These are phyloP conservation scores for Xylariaceae sp. DNA, from an alignment of 2,329 filamentous ascomycete species.

Conservation along the genomic window DNA sequence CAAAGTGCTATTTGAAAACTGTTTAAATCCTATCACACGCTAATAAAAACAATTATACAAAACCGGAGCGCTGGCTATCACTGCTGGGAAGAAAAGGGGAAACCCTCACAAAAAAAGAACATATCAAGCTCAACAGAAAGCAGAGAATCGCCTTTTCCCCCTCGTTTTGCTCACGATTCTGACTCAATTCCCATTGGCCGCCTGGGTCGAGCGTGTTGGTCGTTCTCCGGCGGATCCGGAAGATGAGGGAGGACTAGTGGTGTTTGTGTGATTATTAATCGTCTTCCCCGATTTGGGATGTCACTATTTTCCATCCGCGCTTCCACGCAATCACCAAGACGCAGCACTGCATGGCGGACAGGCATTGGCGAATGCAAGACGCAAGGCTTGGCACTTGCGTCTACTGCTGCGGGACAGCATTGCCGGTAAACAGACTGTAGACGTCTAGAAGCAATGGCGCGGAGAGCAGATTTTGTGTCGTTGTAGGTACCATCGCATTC, in stretches of 20 bases:
- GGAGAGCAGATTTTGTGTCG: not conserved
- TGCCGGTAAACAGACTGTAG: not conserved
- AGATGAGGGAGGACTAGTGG: not conserved
- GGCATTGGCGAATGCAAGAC: not conserved
- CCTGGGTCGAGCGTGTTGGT: not conserved
- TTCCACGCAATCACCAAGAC: not conserved
- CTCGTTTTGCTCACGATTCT: not conserved
- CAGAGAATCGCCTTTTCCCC: not conserved
- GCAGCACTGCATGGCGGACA: not conserved
- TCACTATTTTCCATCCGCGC: not conserved
- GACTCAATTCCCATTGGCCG: not conserved
- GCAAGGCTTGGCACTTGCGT: not conserved
- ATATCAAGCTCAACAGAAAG: not conserved
- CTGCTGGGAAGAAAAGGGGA: not conserved
- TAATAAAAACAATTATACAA: not conserved
- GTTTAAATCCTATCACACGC: conserved; percentile 4
- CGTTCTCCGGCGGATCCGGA: not conserved
- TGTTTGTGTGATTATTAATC: not conserved
- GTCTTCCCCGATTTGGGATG: not conserved
- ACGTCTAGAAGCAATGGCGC: not conserved
- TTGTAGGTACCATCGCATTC: not conserved
- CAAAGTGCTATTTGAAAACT: conserved; percentile 1
- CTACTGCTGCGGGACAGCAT: not conserved
- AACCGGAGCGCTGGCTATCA: conserved; percentile 13
- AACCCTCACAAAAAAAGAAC: not conserved